Percentiles rank a stretch among this genome's conserved stretches.
Conservation (phyloP, 192 early-diverging fungal species). For the Linderina pennispora region DNA sequence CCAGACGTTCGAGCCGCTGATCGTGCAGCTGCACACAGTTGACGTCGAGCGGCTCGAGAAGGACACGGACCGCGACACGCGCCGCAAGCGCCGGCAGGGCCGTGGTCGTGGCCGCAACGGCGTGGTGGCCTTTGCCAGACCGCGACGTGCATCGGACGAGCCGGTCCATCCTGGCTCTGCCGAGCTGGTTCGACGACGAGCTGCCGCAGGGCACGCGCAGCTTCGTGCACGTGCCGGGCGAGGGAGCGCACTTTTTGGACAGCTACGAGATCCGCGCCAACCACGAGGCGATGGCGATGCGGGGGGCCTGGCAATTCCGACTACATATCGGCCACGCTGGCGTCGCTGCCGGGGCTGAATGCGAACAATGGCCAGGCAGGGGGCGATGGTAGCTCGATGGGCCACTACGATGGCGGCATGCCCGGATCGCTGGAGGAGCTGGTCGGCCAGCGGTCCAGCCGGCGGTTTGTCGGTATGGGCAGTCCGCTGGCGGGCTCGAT, state of each 20-base stretch:
- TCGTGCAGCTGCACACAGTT: slow-evolving; percentile 57
- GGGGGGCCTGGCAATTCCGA: neutral
- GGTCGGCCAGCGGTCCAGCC: neutral
- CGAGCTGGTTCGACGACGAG: slow-evolving; percentile 37
- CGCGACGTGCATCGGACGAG: slow-evolving; percentile 34
- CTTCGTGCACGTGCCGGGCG: slow-evolving; percentile 33
- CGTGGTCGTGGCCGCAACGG: slow-evolving; percentile 48
- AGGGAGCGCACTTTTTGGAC: slow-evolving; percentile 45
- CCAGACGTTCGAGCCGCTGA: slow-evolving; percentile 57
- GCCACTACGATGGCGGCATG: no score
- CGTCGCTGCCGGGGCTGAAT: neutral
- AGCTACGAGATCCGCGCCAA: slow-evolving; percentile 26
- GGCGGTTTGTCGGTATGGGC: neutral
- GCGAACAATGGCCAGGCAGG: no score
- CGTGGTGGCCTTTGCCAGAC: slow-evolving; percentile 8
- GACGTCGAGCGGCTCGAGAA: slow-evolving; percentile 79
- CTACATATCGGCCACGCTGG: neutral
- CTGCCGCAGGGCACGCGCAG: slow-evolving; percentile 39
- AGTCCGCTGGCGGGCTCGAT: neutral
- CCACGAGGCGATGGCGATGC: slow-evolving; percentile 16
- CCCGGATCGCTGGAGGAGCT: no score
- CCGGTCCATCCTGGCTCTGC: slow-evolving; percentile 40
- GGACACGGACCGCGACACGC: slow-evolving; percentile 74
- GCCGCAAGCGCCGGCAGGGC: slow-evolving; percentile 81
- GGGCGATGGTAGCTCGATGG: no score